Conservation (phyloP, 148 eudicot genomes). For the Fagopyrum tataricum region DNA sequence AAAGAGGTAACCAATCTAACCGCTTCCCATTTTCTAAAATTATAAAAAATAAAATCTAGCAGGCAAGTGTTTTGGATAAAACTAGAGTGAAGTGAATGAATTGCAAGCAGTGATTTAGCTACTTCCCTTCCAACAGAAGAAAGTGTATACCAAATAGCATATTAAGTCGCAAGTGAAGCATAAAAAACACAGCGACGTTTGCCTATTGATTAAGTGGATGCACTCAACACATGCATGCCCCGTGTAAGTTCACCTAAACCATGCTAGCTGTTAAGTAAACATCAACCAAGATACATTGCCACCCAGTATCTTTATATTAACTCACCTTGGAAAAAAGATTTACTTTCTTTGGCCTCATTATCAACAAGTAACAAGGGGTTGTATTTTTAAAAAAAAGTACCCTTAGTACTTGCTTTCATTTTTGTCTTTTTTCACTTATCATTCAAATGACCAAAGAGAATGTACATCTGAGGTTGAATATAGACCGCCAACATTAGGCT, state of each 20-base stretch:
- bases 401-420: conserved; percentile 25
- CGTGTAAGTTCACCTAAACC: conserved; percentile 33
- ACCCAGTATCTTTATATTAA: conserved; percentile 26
- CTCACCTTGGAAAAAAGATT: conserved; percentile 51
- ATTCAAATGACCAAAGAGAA: conserved; percentile 89
- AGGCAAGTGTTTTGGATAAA: too few species aligned
- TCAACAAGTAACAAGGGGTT: conserved; percentile 29
- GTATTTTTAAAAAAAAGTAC: conserved; percentile 37
- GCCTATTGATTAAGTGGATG: conserved; percentile 20
- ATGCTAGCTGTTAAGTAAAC: conserved; percentile 46
- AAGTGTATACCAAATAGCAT: conserved; percentile 11
- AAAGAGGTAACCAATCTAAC: too few species aligned
- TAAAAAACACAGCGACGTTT: conserved; percentile 15
- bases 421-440: conserved; percentile 27
- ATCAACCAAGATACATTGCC: conserved; percentile 46
- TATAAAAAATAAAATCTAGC: too few species aligned
- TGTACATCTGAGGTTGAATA: conserved; percentile 84
- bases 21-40: too few species aligned
- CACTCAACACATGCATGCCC: conserved; percentile 45
- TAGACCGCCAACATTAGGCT: conserved; percentile 68
- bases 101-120: not conserved
- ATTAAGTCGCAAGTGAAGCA: conserved; percentile 6
- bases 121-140: not conserved
- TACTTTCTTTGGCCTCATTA: conserved; percentile 32
- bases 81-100: too few species aligned